A percentile compares a stretch with the other conserved stretches of the same genome.
These are phyloP conservation scores for Hanseniaspora vineae DNA, from an alignment of 805 yeast genomes.

Conservation along the genomic window DNA sequence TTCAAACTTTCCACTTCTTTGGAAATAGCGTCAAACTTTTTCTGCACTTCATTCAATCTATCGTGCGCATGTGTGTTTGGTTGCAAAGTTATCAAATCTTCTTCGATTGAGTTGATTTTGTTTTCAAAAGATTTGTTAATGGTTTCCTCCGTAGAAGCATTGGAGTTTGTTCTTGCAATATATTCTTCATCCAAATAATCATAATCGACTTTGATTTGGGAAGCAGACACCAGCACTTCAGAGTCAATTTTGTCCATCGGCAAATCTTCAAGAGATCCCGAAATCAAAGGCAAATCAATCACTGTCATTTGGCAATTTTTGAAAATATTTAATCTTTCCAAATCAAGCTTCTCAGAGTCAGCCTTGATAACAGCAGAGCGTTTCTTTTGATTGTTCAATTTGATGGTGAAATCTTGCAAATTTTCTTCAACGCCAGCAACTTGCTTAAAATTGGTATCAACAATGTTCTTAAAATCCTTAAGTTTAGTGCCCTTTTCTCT, in stretches of 20 bases:
- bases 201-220: conserved; percentile 45
- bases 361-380: conserved; percentile 34
- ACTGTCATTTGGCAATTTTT: conserved; percentile 67
- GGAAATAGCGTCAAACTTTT: conserved; percentile 46
- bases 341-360: conserved; percentile 36
- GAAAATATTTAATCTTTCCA: conserved; percentile 46
- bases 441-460: conserved; percentile 20
- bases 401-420: conserved; percentile 24
- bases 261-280: conserved; percentile 47
- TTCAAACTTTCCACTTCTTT: conserved; percentile 49
- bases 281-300: conserved; percentile 45
- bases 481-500: conserved; percentile 27
- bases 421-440: conserved; percentile 37
- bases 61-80: conserved; percentile 80
- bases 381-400: conserved; percentile 21
- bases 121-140: conserved; percentile 25
- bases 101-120: conserved; percentile 26
- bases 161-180: conserved; percentile 19
- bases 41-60: conserved; percentile 56
- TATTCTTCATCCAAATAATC: conserved; percentile 30
- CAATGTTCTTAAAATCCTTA: conserved; percentile 21
- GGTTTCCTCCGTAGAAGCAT: conserved; percentile 10
- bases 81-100: conserved; percentile 31
- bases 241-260: conserved; percentile 43
- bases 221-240: conserved; percentile 27